phyloP scores from a whole-genome alignment of 2,329 filamentous ascomycete genomes.

The Zymoseptoria pseudotritici region DNA sequence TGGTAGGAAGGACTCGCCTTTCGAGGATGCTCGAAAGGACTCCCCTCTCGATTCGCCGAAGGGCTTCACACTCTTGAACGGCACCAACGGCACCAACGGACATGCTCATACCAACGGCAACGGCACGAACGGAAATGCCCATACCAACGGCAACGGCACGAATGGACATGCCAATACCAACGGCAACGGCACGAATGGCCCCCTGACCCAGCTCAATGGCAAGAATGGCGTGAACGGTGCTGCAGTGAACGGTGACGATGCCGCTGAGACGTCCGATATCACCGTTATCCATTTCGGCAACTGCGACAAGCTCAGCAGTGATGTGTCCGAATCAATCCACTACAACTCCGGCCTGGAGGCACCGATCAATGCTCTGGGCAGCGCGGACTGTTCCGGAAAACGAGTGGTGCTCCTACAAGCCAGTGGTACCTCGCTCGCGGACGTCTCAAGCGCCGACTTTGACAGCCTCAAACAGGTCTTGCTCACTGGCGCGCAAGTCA shows the following conservation, averaged over 20 bases:
- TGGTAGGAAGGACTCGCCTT: not conserved
- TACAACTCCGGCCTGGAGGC: not conserved
- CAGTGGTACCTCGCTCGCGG: not conserved
- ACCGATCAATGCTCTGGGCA: not conserved
- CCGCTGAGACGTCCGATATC: not conserved
- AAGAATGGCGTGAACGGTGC: not conserved
- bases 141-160: not conserved
- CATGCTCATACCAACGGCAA: not conserved
- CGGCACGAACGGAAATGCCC: not conserved
- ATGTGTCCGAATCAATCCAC: not conserved
- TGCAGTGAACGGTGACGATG: not conserved
- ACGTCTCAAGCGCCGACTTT: not conserved
- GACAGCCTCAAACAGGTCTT: not conserved
- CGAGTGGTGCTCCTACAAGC: not conserved
- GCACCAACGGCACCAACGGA: not conserved
- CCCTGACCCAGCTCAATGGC: not conserved
- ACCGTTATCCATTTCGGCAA: not conserved
- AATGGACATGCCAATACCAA: not conserved
- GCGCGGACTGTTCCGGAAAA: not conserved
- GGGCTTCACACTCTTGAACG: not conserved
- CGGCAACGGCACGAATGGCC: not conserved
- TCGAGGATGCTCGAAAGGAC: not conserved
- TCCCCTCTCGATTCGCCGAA: not conserved
- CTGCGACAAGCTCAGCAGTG: not conserved
- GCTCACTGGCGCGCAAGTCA: not conserved